Percentiles rank a stretch among this genome's conserved stretches.
Conservation (phyloP, 2,329 filamentous ascomycete genomes). For the Blastomyces emzantsi region DNA sequence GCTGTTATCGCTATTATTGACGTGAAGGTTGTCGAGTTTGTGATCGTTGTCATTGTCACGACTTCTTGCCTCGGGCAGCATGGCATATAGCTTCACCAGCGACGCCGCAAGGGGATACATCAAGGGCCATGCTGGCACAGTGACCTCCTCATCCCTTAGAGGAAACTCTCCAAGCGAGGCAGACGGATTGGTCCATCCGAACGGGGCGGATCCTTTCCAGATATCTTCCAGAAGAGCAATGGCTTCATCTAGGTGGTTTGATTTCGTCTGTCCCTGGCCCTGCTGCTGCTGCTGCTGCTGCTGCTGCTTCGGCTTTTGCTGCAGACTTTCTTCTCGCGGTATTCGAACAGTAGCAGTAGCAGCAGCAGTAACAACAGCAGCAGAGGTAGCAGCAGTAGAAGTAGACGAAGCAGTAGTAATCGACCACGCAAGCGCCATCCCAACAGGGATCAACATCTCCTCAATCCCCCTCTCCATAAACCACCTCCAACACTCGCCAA, state of each 20-base stretch:
- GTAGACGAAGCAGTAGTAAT: background rate
- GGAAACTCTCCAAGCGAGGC: background rate
- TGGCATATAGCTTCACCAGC: background rate
- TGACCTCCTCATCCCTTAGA: background rate
- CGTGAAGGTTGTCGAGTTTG: background rate
- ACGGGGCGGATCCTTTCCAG: background rate
- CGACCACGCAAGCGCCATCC: background rate
- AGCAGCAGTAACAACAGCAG: too few relatives aligned
- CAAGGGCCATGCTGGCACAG: background rate
- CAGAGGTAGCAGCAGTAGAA: too few relatives aligned
- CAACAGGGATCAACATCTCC: background rate
- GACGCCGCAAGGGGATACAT: background rate
- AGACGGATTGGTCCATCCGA: background rate
- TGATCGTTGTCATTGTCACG: background rate
- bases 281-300: background rate
- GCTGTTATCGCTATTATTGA: too few relatives aligned
- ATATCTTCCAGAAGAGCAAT: background rate
- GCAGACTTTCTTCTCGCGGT: background rate
- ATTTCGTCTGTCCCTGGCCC: background rate
- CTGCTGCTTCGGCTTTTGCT: background rate
- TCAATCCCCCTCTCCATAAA: background rate
- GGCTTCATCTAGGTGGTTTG: background rate
- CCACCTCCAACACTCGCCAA: background rate
- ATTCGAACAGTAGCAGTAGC: background rate
- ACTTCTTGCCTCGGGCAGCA: background rate